Evolutionary conservation across 306 rosid genomes (phyloP).

Genomic region (Gynostemma pentaphyllum): DNA sequence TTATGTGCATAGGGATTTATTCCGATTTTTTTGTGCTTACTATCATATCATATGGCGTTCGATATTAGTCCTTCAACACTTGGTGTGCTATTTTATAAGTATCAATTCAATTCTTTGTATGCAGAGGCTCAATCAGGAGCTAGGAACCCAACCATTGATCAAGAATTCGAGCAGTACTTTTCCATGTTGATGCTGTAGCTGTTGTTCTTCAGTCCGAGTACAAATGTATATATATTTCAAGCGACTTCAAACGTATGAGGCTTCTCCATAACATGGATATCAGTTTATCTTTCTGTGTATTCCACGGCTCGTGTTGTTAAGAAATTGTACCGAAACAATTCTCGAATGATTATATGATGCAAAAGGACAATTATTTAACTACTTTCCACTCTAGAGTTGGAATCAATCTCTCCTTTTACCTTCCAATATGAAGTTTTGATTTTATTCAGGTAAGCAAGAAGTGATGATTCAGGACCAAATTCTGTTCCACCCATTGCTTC

Average conservation of each 20-base stretch:
- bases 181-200: slow-evolving; percentile 68
- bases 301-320: not conserved
- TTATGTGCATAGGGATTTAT: not conserved
- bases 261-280: not conserved
- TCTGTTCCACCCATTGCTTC: no score
- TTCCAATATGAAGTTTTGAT: no score
- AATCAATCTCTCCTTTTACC: not conserved
- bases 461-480: no score
- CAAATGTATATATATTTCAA: not conserved
- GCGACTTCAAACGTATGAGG: not conserved
- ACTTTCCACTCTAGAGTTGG: not conserved
- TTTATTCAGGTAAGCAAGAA: no score
- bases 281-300: not conserved
- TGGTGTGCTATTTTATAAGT: not conserved
- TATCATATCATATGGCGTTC: not conserved
- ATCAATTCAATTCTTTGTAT: slow-evolving; percentile 13
- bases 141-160: slow-evolving; percentile 77
- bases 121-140: slow-evolving; percentile 55
- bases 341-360: not conserved
- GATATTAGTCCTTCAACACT: not conserved
- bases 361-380: not conserved
- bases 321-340: not conserved
- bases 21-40: not conserved
- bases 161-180: slow-evolving; percentile 87
- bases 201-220: not conserved